Percentiles rank a stretch among this genome's conserved stretches.
Conservation (phyloP, 2,329 filamentous ascomycete genomes). For the Aspergillus sp. region DNA sequence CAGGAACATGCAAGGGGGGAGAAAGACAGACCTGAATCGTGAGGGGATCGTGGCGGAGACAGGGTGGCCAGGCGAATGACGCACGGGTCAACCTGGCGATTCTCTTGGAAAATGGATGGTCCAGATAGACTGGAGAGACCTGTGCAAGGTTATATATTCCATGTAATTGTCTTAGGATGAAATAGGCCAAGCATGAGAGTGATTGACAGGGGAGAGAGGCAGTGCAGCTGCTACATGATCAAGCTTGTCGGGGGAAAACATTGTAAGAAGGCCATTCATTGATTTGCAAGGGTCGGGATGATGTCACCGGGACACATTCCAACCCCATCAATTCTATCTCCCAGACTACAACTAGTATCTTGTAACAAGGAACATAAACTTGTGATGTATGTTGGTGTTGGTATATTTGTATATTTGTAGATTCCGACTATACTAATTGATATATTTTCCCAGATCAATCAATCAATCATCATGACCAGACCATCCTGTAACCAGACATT, state of each 20-base stretch:
- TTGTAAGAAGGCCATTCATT: background rate
- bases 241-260: background rate
- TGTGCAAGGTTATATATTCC: background rate
- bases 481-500: constrained; percentile 9
- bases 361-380: too few relatives aligned
- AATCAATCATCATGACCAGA: background rate
- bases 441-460: background rate
- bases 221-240: background rate
- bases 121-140: background rate
- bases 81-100: background rate
- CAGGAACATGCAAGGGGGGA: background rate
- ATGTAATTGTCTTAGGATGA: background rate
- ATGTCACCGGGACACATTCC: background rate
- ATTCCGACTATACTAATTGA: background rate
- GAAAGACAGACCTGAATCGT: background rate
- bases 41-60: background rate
- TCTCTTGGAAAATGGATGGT: background rate
- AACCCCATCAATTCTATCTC: too few relatives aligned
- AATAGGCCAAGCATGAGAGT: background rate
- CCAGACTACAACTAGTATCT: too few relatives aligned
- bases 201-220: background rate
- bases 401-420: background rate
- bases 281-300: background rate
- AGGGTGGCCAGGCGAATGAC: background rate
- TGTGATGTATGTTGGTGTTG: background rate